Conservation (phyloP, 1,139 yeast genomes). For the Scheffersomyces cryptocercus region DNA sequence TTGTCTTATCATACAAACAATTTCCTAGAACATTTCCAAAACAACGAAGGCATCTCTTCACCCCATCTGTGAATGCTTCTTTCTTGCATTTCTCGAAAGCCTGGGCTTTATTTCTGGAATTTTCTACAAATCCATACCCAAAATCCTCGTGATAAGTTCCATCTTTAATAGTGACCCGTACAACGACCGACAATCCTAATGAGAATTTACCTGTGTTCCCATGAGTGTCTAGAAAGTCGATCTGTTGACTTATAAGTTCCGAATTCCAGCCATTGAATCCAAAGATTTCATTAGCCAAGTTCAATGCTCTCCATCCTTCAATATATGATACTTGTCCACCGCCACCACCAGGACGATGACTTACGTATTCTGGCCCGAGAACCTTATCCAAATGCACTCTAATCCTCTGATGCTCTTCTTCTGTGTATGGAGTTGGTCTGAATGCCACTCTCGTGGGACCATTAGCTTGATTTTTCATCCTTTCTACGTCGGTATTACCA, state of each 20-base stretch:
- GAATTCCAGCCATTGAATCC: conserved; percentile 84
- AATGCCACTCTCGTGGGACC: conserved; percentile 6
- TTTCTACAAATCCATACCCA: conserved; percentile 79
- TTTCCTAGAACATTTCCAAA: conserved; percentile 82
- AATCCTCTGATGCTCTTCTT: conserved; percentile 42
- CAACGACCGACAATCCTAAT: conserved; percentile 70
- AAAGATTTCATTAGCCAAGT: conserved; percentile 76
- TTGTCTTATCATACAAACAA: conserved; percentile 73
- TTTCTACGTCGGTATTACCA: too few relatives aligned
- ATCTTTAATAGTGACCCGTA: conserved; percentile 68
- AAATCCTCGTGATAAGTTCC: conserved; percentile 81
- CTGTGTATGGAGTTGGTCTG: conserved; percentile 33
- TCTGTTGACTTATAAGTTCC: conserved; percentile 61
- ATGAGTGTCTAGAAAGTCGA: conserved; percentile 70
- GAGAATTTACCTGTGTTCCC: conserved; percentile 54
- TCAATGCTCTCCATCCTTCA: conserved; percentile 81
- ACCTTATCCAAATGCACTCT: conserved; percentile 54
- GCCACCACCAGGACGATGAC: conserved; percentile 79
- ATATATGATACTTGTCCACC: conserved; percentile 67
- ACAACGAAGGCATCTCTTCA: conserved; percentile 73
- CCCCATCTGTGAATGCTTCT: conserved; percentile 80
- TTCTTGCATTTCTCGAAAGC: conserved; percentile 83
- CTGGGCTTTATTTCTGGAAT: conserved; percentile 66
- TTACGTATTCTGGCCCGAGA: conserved; percentile 88
- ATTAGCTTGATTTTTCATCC: too few relatives aligned